Percentiles rank a stretch among this genome's conserved stretches.
Evolutionary conservation across 192 early-diverging fungal genomes (phyloP).

Genomic region (Entomortierella parvispora): DNA sequence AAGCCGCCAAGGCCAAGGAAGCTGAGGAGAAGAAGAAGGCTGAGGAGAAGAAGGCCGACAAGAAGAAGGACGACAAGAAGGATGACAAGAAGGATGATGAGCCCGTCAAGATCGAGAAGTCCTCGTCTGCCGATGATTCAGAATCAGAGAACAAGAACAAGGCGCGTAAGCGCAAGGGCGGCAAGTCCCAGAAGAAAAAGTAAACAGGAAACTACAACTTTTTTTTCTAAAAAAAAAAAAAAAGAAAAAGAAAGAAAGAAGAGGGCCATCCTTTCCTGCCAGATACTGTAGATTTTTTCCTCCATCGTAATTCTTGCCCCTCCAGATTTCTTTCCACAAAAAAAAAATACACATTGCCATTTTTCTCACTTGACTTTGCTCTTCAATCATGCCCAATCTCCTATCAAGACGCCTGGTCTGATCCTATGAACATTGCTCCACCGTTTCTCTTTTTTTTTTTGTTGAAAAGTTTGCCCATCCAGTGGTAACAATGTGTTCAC

Average conservation of each 20-base stretch:
- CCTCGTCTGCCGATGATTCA: constrained; percentile 20
- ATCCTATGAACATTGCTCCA: no score
- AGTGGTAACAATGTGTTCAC: no score
- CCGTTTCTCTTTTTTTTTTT: no score
- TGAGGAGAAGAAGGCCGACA: constrained; percentile 47
- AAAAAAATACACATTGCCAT: no score
- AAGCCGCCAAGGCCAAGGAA: constrained; percentile 59
- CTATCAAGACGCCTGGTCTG: no score
- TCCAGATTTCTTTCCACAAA: no score
- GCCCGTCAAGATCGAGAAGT: constrained; percentile 17
- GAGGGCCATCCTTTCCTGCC: no score
- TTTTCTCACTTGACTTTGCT: no score
- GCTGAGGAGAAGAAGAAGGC: constrained; percentile 60
- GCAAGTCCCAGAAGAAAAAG: constrained; percentile 45
- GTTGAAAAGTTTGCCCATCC: no score
- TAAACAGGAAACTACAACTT: neutral
- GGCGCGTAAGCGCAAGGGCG: constrained; percentile 44
- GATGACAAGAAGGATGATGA: constrained; percentile 33
- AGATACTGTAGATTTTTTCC: no score
- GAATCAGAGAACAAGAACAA: constrained; percentile 30
- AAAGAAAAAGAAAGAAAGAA: neutral
- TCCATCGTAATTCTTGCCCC: neutral
- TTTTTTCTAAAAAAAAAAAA: neutral
- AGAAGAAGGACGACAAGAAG: constrained; percentile 54
- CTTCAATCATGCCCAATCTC: no score